phyloP scores from a whole-genome alignment of 805 yeast species.

The Vanderwaltozyma polyspora region DNA sequence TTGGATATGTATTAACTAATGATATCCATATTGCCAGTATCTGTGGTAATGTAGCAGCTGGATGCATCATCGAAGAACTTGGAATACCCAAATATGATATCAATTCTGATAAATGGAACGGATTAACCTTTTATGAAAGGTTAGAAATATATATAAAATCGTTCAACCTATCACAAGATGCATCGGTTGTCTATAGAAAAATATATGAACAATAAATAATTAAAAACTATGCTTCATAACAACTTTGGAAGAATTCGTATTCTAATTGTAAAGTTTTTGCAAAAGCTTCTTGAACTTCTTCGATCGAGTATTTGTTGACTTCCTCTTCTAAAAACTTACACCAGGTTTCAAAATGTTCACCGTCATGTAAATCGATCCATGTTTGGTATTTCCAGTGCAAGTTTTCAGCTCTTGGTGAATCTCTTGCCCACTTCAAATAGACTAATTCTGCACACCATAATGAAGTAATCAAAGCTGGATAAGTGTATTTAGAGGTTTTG shows the following conservation, averaged over 20 bases:
- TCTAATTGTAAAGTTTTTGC: conserved; percentile 31
- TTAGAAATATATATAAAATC: conserved; percentile 29
- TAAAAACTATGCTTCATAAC: conserved; percentile 29
- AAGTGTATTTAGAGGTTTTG: conserved; percentile 7
- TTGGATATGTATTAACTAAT: conserved; percentile 42
- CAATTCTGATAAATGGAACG: conserved; percentile 48
- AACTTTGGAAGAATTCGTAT: conserved; percentile 36
- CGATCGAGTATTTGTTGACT: conserved; percentile 29
- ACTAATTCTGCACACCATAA: conserved; percentile 39
- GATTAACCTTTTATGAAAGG: conserved; percentile 34
- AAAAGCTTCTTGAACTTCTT: conserved; percentile 25
- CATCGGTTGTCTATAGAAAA: no score
- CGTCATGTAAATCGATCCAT: conserved; percentile 44
- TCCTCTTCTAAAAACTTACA: conserved; percentile 35
- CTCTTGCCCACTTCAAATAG: conserved; percentile 42
- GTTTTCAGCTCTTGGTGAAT: conserved; percentile 22
- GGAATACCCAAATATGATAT: conserved; percentile 49
- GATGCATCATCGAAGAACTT: conserved; percentile 66
- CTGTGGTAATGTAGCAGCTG: conserved; percentile 70
- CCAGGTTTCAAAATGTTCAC: conserved; percentile 38
- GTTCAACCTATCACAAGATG: no score
- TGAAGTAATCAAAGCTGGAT: conserved; percentile 34
- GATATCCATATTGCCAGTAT: conserved; percentile 46
- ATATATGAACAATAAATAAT: no score
- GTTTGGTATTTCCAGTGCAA: conserved; percentile 37